These are phyloP conservation scores for Orbilia oligospora DNA, from an alignment of 2,329 filamentous ascomycete species.

Conservation along the genomic window DNA sequence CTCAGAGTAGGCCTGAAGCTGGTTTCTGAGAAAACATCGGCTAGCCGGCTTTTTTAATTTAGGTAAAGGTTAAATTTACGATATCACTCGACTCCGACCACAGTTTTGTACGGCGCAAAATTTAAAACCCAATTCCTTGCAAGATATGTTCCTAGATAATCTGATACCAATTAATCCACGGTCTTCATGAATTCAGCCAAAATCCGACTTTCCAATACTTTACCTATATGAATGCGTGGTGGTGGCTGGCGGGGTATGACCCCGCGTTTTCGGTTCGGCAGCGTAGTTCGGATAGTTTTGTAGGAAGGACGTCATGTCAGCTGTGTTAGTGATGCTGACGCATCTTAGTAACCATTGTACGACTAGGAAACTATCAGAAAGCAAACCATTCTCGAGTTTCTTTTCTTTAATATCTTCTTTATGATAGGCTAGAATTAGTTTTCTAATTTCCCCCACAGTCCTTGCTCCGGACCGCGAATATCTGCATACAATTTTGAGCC, in stretches of 20 bases:
- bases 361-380: neutral
- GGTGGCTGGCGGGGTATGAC: neutral
- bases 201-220: neutral
- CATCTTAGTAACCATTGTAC: conserved; percentile 9
- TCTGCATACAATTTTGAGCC: neutral
- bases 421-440: conserved; percentile 1
- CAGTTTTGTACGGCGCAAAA: neutral
- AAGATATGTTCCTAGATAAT: too few relatives aligned
- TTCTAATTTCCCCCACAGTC: neutral
- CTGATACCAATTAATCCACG: too few relatives aligned
- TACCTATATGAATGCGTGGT: neutral
- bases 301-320: conserved; percentile 4
- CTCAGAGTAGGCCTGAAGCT: too few relatives aligned
- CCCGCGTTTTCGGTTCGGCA: conserved; percentile 59
- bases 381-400: neutral
- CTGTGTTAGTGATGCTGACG: conserved; percentile 24
- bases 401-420: neutral
- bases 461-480: conserved; percentile 4
- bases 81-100: neutral
- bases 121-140: too few relatives aligned
- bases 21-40: too few relatives aligned
- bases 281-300: conserved; percentile 48
- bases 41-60: too few relatives aligned
- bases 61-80: too few relatives aligned
- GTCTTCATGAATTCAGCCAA: too few relatives aligned